Percentiles rank a stretch among this genome's conserved stretches.
Conservation (phyloP, 75 land plant species). For the Chamaecyparis obtusa region DNA sequence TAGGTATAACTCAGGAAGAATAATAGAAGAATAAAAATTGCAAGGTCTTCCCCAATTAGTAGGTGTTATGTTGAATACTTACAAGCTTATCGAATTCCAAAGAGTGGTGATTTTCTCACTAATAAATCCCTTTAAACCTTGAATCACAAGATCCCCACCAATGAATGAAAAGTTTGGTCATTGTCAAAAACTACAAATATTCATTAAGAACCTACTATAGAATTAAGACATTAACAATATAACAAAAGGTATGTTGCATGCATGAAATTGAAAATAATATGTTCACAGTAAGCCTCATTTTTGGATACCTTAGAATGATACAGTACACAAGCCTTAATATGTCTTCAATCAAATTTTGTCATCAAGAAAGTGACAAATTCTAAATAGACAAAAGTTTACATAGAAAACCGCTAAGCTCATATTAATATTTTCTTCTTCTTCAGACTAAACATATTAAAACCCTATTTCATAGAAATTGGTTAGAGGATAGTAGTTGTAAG, state of each 20-base stretch:
- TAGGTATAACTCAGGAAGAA: neutral
- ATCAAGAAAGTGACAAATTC: neutral
- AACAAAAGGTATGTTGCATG: neutral
- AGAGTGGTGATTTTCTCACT: slow-evolving; percentile 70
- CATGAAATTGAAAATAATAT: neutral
- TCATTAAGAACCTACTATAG: neutral
- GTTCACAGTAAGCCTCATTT: neutral
- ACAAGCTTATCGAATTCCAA: slow-evolving; percentile 74
- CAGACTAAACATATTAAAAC: neutral
- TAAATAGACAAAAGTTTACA: neutral
- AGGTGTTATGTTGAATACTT: slow-evolving; percentile 40
- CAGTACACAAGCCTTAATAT: neutral
- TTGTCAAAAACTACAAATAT: neutral
- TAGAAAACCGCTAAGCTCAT: neutral
- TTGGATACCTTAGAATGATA: neutral
- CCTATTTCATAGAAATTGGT: neutral
- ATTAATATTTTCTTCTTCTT: neutral
- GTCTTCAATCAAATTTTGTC: neutral
- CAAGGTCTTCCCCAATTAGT: neutral
- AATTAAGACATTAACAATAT: neutral
- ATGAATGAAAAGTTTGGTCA: neutral
- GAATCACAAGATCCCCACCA: slow-evolving; percentile 75
- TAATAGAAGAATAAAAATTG: neutral
- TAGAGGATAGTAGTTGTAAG: neutral
- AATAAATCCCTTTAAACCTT: slow-evolving; percentile 87